Conservation (phyloP, 2,329 filamentous ascomycete species). For the Arthrinium puccinioides region DNA sequence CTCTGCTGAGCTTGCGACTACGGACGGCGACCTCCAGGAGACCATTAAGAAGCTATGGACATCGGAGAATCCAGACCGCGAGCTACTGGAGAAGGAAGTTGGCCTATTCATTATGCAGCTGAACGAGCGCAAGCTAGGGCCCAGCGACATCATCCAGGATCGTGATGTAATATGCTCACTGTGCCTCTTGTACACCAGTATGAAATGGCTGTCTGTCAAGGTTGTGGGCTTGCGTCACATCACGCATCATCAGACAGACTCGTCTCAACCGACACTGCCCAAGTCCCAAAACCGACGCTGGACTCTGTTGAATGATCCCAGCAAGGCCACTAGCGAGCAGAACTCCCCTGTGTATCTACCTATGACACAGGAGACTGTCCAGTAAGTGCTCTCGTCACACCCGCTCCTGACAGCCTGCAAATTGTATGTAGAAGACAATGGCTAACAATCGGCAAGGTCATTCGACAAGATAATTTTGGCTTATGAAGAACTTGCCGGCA, state of each 20-base stretch:
- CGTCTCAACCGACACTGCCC: conserved; percentile 45
- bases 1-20: conserved; percentile 65
- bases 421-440: background rate
- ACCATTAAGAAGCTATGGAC: conserved; percentile 62
- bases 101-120: conserved; percentile 48
- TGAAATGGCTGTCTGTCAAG: conserved; percentile 93
- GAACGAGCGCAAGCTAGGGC: conserved; percentile 56
- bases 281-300: conserved; percentile 65
- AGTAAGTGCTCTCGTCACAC: conserved; percentile 59
- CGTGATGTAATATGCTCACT: conserved; percentile 78
- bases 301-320: conserved; percentile 68
- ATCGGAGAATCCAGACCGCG: conserved; percentile 39
- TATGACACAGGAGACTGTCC: conserved; percentile 76
- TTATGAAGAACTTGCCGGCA: conserved; percentile 72
- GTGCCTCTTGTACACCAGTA: conserved; percentile 89
- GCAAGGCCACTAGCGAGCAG: conserved; percentile 47
- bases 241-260: conserved; percentile 64
- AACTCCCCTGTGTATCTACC: conserved; percentile 72
- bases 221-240: conserved; percentile 77
- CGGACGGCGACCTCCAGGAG: conserved; percentile 65
- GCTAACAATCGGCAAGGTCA: conserved; percentile 36
- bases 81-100: conserved; percentile 58
- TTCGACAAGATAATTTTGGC: conserved; percentile 85
- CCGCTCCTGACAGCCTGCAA: no score
- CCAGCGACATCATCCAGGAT: conserved; percentile 82